Evolutionary conservation across 2,329 filamentous ascomycete species (phyloP).

Genomic region (Aspergillus pseudoterreus): DNA sequence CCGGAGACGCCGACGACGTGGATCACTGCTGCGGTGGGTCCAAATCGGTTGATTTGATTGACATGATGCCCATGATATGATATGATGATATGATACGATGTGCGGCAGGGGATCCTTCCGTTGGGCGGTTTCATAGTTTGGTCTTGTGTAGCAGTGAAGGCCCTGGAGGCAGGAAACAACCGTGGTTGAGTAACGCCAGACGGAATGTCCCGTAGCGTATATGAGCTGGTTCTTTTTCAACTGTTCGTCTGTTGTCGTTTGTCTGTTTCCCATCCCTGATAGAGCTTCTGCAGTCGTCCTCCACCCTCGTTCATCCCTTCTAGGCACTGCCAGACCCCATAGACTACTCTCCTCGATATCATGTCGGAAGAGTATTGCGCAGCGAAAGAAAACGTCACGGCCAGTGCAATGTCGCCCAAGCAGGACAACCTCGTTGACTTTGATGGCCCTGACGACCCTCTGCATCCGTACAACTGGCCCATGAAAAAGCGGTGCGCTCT

Average conservation of each 20-base stretch:
- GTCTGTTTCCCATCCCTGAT: not conserved
- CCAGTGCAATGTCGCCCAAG: not conserved
- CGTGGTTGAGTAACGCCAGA: not conserved
- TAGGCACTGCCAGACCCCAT: too few relatives aligned
- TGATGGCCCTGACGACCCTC: conserved; percentile 7
- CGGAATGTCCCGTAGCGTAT: not conserved
- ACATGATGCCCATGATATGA: not conserved
- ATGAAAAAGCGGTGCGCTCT: conserved; percentile 9
- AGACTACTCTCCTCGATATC: not conserved
- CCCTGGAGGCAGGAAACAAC: not conserved
- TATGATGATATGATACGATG: not conserved
- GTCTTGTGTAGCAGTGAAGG: not conserved
- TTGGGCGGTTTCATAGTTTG: not conserved
- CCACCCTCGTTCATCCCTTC: not conserved
- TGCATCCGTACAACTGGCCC: conserved; percentile 11
- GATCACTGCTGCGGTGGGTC: not conserved
- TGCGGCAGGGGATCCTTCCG: not conserved
- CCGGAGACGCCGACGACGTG: too few relatives aligned
- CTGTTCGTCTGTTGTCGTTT: not conserved
- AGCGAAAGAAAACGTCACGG: not conserved
- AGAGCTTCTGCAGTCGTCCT: not conserved
- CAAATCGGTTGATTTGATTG: not conserved
- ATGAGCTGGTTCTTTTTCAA: not conserved
- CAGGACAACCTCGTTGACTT: conserved; percentile 7
- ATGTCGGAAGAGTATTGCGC: not conserved